These are phyloP conservation scores for Mesembryanthemum crystallinum DNA, from an alignment of 148 eudicot genomes.

Conservation along the genomic window DNA sequence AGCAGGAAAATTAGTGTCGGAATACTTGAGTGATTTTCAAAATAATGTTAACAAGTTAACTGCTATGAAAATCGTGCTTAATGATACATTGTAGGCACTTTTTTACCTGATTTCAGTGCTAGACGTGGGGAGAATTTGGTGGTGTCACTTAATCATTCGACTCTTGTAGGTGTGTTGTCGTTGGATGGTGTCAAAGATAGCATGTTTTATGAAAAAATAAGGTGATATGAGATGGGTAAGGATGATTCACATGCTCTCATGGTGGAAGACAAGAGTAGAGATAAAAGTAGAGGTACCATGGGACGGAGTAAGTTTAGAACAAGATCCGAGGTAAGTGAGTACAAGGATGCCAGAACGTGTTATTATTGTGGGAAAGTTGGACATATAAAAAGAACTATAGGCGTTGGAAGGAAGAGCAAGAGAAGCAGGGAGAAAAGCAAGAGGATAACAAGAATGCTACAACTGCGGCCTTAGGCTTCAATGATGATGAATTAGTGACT, in stretches of 20 bases:
- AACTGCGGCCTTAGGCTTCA: neutral
- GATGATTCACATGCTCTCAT: neutral
- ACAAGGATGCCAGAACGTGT: neutral
- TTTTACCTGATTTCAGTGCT: neutral
- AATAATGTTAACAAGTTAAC: neutral
- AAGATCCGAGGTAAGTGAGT: neutral
- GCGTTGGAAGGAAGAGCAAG: neutral
- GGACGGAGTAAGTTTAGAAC: neutral
- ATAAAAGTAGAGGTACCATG: neutral
- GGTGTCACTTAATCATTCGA: neutral
- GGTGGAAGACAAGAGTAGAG: neutral
- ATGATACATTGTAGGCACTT: neutral
- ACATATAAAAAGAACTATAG: neutral
- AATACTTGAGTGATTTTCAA: neutral
- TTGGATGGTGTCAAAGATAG: neutral
- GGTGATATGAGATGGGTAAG: neutral
- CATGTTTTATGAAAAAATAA: neutral
- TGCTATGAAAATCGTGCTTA: neutral
- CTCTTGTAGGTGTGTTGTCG: neutral
- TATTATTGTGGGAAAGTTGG: neutral
- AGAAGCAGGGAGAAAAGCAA: neutral
- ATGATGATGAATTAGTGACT: neutral
- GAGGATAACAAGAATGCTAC: neutral
- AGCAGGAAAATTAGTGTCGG: neutral
- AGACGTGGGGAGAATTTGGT: neutral